A percentile compares a stretch with the other conserved stretches of the same genome.
Conservation (phyloP, 169 alveolate genomes). For the Cryptosporidium ubiquitum region DNA sequence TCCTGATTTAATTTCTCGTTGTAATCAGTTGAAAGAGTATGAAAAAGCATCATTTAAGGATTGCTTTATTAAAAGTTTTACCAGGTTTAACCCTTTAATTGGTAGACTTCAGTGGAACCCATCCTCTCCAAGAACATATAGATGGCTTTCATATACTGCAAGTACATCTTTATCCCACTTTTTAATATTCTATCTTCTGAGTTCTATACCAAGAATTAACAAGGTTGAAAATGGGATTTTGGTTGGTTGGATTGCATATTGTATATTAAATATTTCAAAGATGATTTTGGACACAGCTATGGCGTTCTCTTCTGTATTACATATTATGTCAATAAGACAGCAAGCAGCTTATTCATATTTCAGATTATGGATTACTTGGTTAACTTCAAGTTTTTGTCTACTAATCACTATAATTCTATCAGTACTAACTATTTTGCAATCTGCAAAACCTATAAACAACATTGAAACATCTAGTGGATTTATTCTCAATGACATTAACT, state of each 20-base stretch:
- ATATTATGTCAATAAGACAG: slow-evolving; percentile 37
- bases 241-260: slow-evolving; percentile 70
- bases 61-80: slow-evolving; percentile 35
- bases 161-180: slow-evolving; percentile 60
- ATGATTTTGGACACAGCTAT: slow-evolving; percentile 14
- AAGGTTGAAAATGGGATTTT: slow-evolving; percentile 52
- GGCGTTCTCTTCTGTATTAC: slow-evolving; percentile 10
- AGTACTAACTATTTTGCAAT: slow-evolving; percentile 49
- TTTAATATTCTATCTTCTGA: slow-evolving; percentile 40
- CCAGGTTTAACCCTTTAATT: slow-evolving; percentile 20
- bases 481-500: slow-evolving; percentile 54
- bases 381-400: slow-evolving; percentile 45
- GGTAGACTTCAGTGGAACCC: slow-evolving; percentile 70
- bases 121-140: slow-evolving; percentile 53
- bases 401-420: slow-evolving; percentile 19
- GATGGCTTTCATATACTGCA: slow-evolving; percentile 67
- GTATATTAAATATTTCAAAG: slow-evolving; percentile 52
- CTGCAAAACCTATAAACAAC: slow-evolving; percentile 40
- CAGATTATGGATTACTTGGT: slow-evolving; percentile 56
- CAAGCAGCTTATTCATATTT: slow-evolving; percentile 60
- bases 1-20: slow-evolving; percentile 60
- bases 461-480: slow-evolving; percentile 46
- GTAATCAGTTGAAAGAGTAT: slow-evolving; percentile 27
- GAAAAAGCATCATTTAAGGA: slow-evolving; percentile 25
- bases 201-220: slow-evolving; percentile 28